These are phyloP conservation scores for Penicillium canescens DNA, from an alignment of 495 filamentous ascomycete genomes.

Conservation along the genomic window DNA sequence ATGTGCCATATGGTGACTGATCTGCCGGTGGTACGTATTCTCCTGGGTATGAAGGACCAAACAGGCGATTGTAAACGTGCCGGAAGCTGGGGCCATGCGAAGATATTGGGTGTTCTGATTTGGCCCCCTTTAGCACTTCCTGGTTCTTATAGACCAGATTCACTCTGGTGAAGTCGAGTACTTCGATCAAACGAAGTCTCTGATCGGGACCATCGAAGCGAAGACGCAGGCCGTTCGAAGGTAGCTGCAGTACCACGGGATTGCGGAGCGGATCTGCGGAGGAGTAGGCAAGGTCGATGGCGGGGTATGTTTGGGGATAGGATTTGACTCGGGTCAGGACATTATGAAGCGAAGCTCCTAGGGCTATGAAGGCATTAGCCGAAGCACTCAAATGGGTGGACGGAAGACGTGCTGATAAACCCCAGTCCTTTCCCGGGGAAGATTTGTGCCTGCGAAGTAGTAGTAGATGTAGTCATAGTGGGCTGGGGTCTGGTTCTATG, in stretches of 20 bases:
- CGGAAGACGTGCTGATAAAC: constrained; percentile 63
- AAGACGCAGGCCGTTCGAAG: constrained; percentile 81
- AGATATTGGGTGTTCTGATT: constrained; percentile 40
- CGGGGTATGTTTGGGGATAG: constrained; percentile 76
- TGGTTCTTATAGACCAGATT: constrained; percentile 80
- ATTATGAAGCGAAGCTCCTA: constrained; percentile 89
- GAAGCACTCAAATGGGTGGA: constrained; percentile 1
- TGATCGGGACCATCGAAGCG: constrained; percentile 95
- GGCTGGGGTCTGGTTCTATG: constrained; percentile 14
- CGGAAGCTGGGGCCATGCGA: constrained; percentile 76
- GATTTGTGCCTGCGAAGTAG: constrained; percentile 60
- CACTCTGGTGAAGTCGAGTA: constrained; percentile 86
- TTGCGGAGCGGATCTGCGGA: constrained; percentile 65
- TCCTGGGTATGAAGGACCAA: constrained; percentile 89
- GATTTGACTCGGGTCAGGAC: constrained; percentile 81
- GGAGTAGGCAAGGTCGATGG: constrained; percentile 79
- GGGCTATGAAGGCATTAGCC: constrained; percentile 53
- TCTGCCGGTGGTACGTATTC: constrained; percentile 73
- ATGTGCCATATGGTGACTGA: constrained; percentile 60
- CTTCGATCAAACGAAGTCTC: constrained; percentile 84
- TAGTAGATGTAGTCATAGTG: constrained; percentile 44
- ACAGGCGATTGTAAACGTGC: constrained; percentile 86
- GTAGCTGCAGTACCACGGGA: constrained; percentile 71
- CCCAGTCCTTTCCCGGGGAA: constrained; percentile 76
- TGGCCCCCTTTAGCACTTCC: constrained; percentile 70